These are phyloP conservation scores for Hypoxylon sp. DNA, from an alignment of 2,329 filamentous ascomycete genomes.

Conservation along the genomic window DNA sequence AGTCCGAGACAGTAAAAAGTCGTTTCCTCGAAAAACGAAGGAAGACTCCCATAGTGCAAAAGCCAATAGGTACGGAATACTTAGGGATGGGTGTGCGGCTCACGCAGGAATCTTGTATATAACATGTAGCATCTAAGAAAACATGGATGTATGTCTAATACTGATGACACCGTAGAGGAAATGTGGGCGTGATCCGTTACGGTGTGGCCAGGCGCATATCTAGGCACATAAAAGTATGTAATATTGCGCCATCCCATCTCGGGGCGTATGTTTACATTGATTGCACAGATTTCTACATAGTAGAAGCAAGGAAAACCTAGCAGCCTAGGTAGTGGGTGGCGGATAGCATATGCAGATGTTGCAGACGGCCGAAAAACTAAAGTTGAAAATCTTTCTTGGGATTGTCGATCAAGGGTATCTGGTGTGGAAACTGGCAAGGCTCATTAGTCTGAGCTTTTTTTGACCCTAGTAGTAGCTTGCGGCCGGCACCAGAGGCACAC, in stretches of 20 bases:
- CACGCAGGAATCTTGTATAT: background rate
- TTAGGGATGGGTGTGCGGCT: background rate
- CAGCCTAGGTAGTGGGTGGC: slow-evolving; percentile 12
- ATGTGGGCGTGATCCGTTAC: background rate
- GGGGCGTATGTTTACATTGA: slow-evolving; percentile 12
- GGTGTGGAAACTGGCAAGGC: background rate
- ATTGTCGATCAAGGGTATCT: slow-evolving; percentile 38
- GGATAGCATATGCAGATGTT: slow-evolving; percentile 17
- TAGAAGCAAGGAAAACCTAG: slow-evolving; percentile 2
- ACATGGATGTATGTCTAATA: slow-evolving; percentile 1
- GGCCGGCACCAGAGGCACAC: too few species aligned
- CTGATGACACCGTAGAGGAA: slow-evolving; percentile 5
- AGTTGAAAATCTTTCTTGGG: slow-evolving; percentile 33
- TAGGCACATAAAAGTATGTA: slow-evolving; percentile 5
- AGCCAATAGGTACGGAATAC: slow-evolving; percentile 1
- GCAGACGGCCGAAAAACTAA: slow-evolving; percentile 1
- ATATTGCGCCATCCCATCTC: slow-evolving; percentile 31
- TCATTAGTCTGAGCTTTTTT: slow-evolving; percentile 16
- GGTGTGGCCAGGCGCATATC: background rate
- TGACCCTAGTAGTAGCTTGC: slow-evolving; percentile 7
- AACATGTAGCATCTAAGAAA: background rate
- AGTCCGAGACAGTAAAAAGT: slow-evolving; percentile 25
- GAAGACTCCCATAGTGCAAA: background rate
- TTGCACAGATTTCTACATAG: too few species aligned
- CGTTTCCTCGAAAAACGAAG: background rate